These are phyloP conservation scores for Trichoderma orchidacearum DNA, from an alignment of 495 filamentous ascomycete genomes.

Conservation along the genomic window DNA sequence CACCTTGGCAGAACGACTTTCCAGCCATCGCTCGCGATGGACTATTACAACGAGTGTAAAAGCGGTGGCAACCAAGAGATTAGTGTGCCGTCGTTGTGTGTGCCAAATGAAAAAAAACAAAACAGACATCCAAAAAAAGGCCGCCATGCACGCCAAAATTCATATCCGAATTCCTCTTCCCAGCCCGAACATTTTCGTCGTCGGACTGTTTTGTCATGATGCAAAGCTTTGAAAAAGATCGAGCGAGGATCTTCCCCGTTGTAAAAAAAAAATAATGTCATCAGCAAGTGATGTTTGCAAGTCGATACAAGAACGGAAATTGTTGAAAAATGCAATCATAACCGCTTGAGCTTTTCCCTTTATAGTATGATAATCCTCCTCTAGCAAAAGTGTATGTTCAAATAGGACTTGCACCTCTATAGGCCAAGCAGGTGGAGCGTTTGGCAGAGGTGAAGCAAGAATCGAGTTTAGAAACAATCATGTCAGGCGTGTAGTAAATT, in stretches of 20 bases:
- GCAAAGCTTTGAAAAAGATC: not conserved
- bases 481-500: conserved; percentile 13
- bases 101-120: conserved; percentile 14
- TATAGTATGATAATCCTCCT: not conserved
- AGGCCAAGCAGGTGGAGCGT: not conserved
- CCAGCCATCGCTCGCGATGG: conserved; percentile 1
- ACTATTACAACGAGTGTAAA: not conserved
- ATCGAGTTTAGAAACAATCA: conserved; percentile 5
- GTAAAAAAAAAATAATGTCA: conserved; percentile 7
- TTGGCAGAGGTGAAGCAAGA: conserved; percentile 15
- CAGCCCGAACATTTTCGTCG: not conserved
- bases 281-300: conserved; percentile 1
- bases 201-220: not conserved
- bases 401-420: not conserved
- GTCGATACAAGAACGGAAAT: conserved; percentile 3
- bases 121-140: conserved; percentile 11
- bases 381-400: not conserved
- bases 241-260: conserved; percentile 7
- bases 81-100: not conserved
- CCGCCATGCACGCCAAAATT: conserved; percentile 13
- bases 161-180: conserved; percentile 6
- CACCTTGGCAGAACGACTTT: not conserved
- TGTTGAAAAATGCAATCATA: conserved; percentile 2
- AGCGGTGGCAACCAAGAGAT: not conserved
- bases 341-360: conserved; percentile 1